A percentile compares a stretch with the other conserved stretches of the same genome.
Conservation (phyloP, 805 yeast species). For the Peterozyma toletana region DNA sequence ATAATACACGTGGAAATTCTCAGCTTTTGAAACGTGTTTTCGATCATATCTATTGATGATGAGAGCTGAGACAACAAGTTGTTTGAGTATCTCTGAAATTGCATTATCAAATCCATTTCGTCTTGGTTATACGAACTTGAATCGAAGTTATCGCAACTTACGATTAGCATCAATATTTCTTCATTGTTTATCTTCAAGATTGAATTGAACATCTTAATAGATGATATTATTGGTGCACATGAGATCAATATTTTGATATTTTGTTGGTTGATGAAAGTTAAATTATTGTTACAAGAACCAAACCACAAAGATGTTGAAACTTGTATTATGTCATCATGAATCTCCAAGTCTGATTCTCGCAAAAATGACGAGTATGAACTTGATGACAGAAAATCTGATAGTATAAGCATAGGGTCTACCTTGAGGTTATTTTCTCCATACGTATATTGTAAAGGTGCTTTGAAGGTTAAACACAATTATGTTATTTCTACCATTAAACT, state of each 20-base stretch:
- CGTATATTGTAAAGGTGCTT: neutral
- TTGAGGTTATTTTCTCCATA: neutral
- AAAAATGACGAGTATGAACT: neutral
- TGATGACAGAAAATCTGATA: slow-evolving; percentile 2
- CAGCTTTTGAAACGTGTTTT: neutral
- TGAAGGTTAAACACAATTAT: no score
- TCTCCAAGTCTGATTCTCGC: neutral
- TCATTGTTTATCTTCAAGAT: neutral
- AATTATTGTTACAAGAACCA: neutral
- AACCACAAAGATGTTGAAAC: slow-evolving; percentile 2
- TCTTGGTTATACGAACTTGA: neutral
- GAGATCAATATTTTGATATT: slow-evolving; percentile 1
- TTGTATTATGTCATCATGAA: neutral
- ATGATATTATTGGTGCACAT: neutral
- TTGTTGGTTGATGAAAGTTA: neutral
- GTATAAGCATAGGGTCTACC: slow-evolving; percentile 2
- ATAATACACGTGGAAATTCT: neutral
- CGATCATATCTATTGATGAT: neutral
- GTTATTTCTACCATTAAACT: neutral
- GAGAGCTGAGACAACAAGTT: neutral
- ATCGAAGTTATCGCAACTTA: slow-evolving; percentile 1
- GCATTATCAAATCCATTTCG: neutral
- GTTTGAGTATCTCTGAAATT: neutral
- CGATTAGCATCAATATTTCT: slow-evolving; percentile 1
- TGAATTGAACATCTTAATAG: neutral